Evolutionary conservation across 257 asterid species (phyloP), one percentile per base, ranked within the genome.

Genomic region (Dorcoceras hygrometricum): DNA sequence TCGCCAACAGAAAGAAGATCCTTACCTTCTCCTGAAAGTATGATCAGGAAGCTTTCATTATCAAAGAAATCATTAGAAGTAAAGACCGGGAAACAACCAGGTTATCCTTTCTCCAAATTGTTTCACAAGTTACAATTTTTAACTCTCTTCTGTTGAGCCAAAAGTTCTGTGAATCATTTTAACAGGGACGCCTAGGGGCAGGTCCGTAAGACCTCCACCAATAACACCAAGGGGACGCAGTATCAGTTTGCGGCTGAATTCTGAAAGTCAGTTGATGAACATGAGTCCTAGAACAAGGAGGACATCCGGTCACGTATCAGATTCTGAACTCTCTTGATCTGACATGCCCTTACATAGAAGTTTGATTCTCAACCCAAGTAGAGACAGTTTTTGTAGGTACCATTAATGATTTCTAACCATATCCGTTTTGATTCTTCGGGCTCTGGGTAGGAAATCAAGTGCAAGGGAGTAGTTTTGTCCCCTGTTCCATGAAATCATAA

Each of bases 271-370:
- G 48, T 69, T 83, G 59, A 65, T 34, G 77, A 5, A 60, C 31
- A 74, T 67, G 78, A 84, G 84, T 61, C 91, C 89, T 36, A 81
- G 75, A 76, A 62, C 81, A 67, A 78, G 87, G 56, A 82, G 88
- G 76, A 51, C 65, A 71, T 86, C 96, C 0, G 95, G 94, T 1
- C 90, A 81, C 51, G 76, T 56, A 65, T 92, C 98, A 11, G 97
- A 92, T 81, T 87, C 98, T 0, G 96, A 92, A 73, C 67, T 92
- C 9, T 27, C 87, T 23, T 86, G 81, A 66, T 18, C 59, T 57
- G 23, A 4, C n/a, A 22, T 19, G 16, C 8, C 20, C 36, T 56
- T 24, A 55, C 24, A 32, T 9, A 54, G 59, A 67, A 23, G 24
- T 24, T 23, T 23, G 23, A 39, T 22, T 39, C 36, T 8, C 10